Percentiles rank a stretch among this genome's conserved stretches.
Conservation (phyloP, 345 rosid genomes). For the Salix arbutifolia region DNA sequence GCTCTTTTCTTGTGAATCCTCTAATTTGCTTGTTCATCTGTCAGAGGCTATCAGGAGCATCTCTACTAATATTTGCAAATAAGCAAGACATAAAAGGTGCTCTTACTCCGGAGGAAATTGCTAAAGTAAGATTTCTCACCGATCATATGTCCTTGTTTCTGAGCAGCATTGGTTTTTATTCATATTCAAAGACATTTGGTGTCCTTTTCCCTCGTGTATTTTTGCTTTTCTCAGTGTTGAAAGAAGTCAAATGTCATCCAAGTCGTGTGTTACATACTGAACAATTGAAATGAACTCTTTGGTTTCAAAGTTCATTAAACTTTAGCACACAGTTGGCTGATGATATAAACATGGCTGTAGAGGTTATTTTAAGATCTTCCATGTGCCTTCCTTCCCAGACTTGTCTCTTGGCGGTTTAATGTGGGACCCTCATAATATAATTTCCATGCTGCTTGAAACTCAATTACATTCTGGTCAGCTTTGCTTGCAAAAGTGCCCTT, state of each 20-base stretch:
- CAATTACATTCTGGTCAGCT: too few relatives aligned
- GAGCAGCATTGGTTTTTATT: background rate
- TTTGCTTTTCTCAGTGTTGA: too few relatives aligned
- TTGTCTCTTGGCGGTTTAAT: too few relatives aligned
- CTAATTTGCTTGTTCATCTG: slow-evolving; percentile 10
- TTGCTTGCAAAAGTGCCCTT: too few relatives aligned
- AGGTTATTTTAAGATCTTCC: background rate
- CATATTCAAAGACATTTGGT: background rate
- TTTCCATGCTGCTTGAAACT: too few relatives aligned
- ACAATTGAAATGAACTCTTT: too few relatives aligned
- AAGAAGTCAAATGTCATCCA: background rate
- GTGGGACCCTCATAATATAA: background rate
- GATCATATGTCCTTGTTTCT: background rate
- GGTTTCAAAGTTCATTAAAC: too few relatives aligned
- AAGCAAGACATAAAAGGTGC: slow-evolving; percentile 93
- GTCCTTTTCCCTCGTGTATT: too few relatives aligned
- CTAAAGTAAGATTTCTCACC: slow-evolving; percentile 49
- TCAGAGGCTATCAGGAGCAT: slow-evolving; percentile 91
- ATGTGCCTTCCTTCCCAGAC: background rate
- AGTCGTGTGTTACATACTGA: too few relatives aligned
- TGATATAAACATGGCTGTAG: background rate
- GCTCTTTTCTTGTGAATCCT: background rate
- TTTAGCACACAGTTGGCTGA: background rate
- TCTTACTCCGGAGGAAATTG: slow-evolving; percentile 75
- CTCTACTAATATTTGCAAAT: slow-evolving; percentile 77